Percentiles rank a stretch among this genome's conserved stretches.
Evolutionary conservation across 2,329 filamentous ascomycete species (phyloP).

Genomic region (Xylariaceae sp.): DNA sequence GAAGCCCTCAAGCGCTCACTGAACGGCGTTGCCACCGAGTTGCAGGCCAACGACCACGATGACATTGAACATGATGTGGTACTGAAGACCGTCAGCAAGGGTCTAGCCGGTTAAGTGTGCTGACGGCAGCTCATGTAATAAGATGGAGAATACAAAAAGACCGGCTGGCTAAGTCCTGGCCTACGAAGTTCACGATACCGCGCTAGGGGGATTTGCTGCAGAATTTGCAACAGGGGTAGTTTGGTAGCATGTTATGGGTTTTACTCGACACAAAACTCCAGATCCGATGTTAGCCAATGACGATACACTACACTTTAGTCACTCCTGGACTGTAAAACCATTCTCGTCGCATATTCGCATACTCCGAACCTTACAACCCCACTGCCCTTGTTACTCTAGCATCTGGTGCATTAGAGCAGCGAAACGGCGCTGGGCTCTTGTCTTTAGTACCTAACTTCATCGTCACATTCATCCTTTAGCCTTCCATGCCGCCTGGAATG

Average conservation of each 20-base stretch:
- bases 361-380: not conserved
- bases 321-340: conserved; percentile 40
- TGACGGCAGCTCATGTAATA: conserved; percentile 3
- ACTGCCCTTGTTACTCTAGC: conserved; percentile 14
- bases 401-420: not conserved
- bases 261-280: conserved; percentile 43
- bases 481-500: conserved; percentile 78
- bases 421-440: not conserved
- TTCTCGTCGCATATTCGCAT: conserved; percentile 33
- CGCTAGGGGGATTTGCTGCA: conserved; percentile 30
- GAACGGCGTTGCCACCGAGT: conserved; percentile 75
- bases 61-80: conserved; percentile 81
- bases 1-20: conserved; percentile 82
- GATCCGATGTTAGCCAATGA: conserved; percentile 44
- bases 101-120: conserved; percentile 55
- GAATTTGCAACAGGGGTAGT: conserved; percentile 34
- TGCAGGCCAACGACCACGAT: conserved; percentile 84
- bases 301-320: conserved; percentile 42
- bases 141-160: conserved; percentile 21
- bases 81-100: conserved; percentile 71
- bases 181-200: conserved; percentile 38
- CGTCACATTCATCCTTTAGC: conserved; percentile 45
- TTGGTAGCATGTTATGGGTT: conserved; percentile 39
- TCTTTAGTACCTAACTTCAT: not conserved
- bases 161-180: conserved; percentile 22